Conservation (phyloP, 2,329 filamentous ascomycete genomes). For the Blastomyces gilchristii region DNA sequence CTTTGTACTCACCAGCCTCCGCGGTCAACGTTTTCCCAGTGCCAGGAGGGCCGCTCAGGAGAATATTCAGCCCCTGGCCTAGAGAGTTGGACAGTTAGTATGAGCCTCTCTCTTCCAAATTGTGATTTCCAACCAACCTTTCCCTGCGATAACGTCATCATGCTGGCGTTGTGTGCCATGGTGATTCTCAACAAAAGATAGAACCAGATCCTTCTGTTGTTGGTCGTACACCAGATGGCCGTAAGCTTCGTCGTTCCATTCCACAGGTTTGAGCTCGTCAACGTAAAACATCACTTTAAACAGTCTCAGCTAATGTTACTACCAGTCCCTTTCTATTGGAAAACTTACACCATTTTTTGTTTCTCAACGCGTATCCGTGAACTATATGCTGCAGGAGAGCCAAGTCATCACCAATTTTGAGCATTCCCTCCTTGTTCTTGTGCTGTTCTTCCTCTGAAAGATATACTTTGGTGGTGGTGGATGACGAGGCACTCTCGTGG, state of each 20-base stretch:
- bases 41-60: slow-evolving; percentile 18
- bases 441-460: slow-evolving; percentile 21
- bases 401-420: slow-evolving; percentile 31
- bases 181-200: slow-evolving; percentile 30
- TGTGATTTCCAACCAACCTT: slow-evolving; percentile 20
- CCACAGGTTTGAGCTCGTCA: slow-evolving; percentile 34
- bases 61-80: slow-evolving; percentile 5
- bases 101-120: not conserved
- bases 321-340: not conserved
- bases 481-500: not conserved
- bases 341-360: slow-evolving; percentile 33
- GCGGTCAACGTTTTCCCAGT: slow-evolving; percentile 30
- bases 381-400: slow-evolving; percentile 34
- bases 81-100: slow-evolving; percentile 1
- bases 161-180: slow-evolving; percentile 6
- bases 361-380: slow-evolving; percentile 39
- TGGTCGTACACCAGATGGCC: slow-evolving; percentile 41
- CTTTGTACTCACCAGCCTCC: slow-evolving; percentile 21
- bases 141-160: slow-evolving; percentile 26
- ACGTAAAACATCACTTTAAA: slow-evolving; percentile 9
- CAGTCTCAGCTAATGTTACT: not conserved
- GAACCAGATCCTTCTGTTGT: slow-evolving; percentile 34
- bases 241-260: slow-evolving; percentile 40
- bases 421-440: slow-evolving; percentile 34
- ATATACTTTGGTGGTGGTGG: not conserved